A percentile compares a stretch with the other conserved stretches of the same genome.
Conservation (phyloP, 768 basidiomycete species). For the Amanita jacksonii region DNA sequence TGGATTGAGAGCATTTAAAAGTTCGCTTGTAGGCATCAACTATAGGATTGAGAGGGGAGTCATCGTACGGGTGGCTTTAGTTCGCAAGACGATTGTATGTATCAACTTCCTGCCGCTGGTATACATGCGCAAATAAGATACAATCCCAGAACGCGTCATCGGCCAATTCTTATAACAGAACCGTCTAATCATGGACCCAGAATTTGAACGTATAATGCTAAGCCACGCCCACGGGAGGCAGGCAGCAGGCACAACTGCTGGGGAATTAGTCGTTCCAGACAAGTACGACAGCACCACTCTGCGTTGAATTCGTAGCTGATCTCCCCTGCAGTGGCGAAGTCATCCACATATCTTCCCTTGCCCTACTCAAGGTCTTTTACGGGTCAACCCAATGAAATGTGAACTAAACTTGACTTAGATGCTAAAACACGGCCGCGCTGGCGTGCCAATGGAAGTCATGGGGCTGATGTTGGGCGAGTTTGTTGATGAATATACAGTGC, state of each 20-base stretch:
- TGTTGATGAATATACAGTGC: constrained; percentile 93
- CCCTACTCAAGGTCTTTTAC: constrained; percentile 77
- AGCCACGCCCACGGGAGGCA: constrained; percentile 34
- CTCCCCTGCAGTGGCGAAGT: constrained; percentile 64
- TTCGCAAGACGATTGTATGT: neutral
- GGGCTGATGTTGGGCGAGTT: constrained; percentile 97
- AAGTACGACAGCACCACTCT: neutral
- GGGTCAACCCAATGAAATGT: neutral
- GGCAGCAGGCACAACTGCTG: constrained; percentile 29
- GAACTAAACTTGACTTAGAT: constrained; percentile 47
- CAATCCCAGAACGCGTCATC: constrained; percentile 35
- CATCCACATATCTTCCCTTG: constrained; percentile 94
- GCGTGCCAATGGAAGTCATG: constrained; percentile 99
- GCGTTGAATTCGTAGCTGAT: neutral
- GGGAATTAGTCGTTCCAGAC: constrained; percentile 57
- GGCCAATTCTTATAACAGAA: constrained; percentile 12
- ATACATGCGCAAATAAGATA: constrained; percentile 6
- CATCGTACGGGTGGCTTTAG: constrained; percentile 1
- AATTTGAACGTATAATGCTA: constrained; percentile 40
- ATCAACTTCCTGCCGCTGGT: constrained; percentile 3
- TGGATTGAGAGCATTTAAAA: constrained; percentile 73
- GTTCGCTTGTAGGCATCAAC: constrained; percentile 58
- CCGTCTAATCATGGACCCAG: constrained; percentile 34
- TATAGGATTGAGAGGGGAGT: constrained; percentile 1
- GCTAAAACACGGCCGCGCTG: constrained; percentile 97